phyloP scores from a whole-genome alignment of 352 stramenopile species.

The Thraustochytrium sp. region DNA sequence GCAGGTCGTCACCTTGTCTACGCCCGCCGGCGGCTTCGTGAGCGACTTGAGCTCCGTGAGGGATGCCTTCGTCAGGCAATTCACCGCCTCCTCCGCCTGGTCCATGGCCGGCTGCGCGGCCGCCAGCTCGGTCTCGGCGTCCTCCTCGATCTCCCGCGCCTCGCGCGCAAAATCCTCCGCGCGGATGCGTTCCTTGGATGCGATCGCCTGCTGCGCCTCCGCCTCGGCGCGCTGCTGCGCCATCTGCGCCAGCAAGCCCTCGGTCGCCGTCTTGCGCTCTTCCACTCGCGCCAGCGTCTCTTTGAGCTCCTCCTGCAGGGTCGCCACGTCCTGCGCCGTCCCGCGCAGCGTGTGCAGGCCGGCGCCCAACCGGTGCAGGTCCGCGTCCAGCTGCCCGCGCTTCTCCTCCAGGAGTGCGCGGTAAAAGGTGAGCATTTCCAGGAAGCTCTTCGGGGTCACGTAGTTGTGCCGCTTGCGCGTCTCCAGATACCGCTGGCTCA shows the following conservation, averaged over 20 bases:
- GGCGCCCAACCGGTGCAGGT: slow-evolving; percentile 91
- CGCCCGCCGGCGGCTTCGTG: slow-evolving; percentile 83
- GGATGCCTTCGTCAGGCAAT: slow-evolving; percentile 89
- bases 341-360: slow-evolving; percentile 90
- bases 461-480: slow-evolving; percentile 95
- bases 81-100: slow-evolving; percentile 82
- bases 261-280: slow-evolving; percentile 85
- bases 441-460: slow-evolving; percentile 94
- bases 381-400: slow-evolving; percentile 82
- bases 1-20: slow-evolving; percentile 91
- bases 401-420: slow-evolving; percentile 90
- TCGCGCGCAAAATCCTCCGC: slow-evolving; percentile 72
- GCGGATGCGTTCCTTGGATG: slow-evolving; percentile 47
- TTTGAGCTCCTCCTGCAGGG: slow-evolving; percentile 92
- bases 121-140: slow-evolving; percentile 87
- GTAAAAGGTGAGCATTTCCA: slow-evolving; percentile 96
- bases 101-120: slow-evolving; percentile 94
- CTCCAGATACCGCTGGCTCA: slow-evolving; percentile 89
- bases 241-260: slow-evolving; percentile 85
- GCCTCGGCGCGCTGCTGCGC: slow-evolving; percentile 79
- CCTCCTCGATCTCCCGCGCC: slow-evolving; percentile 79
- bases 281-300: slow-evolving; percentile 87
- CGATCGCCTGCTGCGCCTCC: slow-evolving; percentile 88
- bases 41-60: slow-evolving; percentile 95
- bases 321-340: slow-evolving; percentile 88